These are phyloP conservation scores for Fomitopsis schrenkii DNA, from an alignment of 1,284 basidiomycete species.

Conservation along the genomic window DNA sequence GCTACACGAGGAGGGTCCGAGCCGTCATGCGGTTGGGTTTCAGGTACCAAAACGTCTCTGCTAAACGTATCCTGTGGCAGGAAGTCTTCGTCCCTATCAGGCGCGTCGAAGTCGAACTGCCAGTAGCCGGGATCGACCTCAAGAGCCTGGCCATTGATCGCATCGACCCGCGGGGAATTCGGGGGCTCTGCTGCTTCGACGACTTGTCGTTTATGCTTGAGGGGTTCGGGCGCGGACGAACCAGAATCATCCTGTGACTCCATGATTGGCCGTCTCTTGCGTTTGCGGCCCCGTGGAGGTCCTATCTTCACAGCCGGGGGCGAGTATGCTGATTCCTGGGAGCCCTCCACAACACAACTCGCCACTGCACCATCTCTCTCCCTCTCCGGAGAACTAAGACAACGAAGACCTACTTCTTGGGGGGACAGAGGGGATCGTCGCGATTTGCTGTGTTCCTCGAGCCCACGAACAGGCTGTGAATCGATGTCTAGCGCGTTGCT, in stretches of 20 bases:
- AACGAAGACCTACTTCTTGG: background rate
- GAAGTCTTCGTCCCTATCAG: background rate
- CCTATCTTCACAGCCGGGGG: slow-evolving; percentile 10
- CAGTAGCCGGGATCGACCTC: background rate
- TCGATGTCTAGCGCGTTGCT: background rate
- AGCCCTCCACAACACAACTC: background rate
- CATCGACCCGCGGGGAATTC: background rate
- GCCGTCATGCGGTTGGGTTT: slow-evolving; percentile 9
- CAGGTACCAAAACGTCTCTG: slow-evolving; percentile 16
- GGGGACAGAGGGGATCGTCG: background rate
- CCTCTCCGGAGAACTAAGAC: background rate
- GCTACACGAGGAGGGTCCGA: background rate
- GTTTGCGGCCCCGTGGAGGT: slow-evolving; percentile 16
- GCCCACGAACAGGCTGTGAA: background rate
- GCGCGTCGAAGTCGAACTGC: background rate
- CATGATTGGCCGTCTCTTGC: background rate
- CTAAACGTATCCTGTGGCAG: slow-evolving; percentile 14
- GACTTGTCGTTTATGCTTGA: background rate
- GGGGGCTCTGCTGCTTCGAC: background rate
- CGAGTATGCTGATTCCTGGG: background rate
- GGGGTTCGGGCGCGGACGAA: background rate
- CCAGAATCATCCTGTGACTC: background rate
- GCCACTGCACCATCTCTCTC: background rate
- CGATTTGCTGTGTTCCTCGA: background rate
- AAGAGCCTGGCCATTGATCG: background rate